These are phyloP conservation scores for Yarrowia sp. DNA, from an alignment of 805 yeast genomes.

Conservation along the genomic window DNA sequence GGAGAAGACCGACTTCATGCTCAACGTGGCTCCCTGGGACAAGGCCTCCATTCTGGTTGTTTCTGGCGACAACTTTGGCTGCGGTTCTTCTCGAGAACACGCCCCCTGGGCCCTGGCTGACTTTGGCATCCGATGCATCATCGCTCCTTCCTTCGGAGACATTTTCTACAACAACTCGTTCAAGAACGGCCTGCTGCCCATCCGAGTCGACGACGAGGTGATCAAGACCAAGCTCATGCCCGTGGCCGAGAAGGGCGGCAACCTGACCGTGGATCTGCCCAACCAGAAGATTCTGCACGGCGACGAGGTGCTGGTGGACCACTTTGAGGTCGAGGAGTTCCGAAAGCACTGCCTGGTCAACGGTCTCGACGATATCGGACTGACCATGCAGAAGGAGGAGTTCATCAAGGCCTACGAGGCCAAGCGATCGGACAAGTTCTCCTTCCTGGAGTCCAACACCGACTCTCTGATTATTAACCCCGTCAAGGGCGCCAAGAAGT, in stretches of 20 bases:
- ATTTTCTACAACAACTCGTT: conserved; percentile 96
- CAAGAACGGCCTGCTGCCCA: conserved; percentile 94
- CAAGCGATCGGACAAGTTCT: conserved; percentile 76
- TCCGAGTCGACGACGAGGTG: conserved; percentile 81
- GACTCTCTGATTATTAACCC: conserved; percentile 64
- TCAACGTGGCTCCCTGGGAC: conserved; percentile 85
- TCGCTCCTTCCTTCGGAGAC: conserved; percentile 98
- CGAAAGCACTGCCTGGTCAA: conserved; percentile 94
- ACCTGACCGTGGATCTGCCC: conserved; percentile 82
- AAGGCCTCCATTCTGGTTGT: conserved; percentile 83
- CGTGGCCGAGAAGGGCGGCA: conserved; percentile 73
- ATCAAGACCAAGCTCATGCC: conserved; percentile 79
- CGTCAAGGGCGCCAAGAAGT: conserved; percentile 42
- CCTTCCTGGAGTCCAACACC: conserved; percentile 93
- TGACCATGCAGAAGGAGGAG: conserved; percentile 88
- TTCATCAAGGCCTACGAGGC: conserved; percentile 76
- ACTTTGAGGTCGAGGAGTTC: conserved; percentile 87
- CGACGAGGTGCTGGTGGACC: conserved; percentile 77
- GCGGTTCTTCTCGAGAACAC: conserved; percentile 99
- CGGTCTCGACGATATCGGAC: conserved; percentile 96
- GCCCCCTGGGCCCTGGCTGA: conserved; percentile 99
- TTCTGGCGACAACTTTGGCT: conserved; percentile 96
- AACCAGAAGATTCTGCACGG: conserved; percentile 76
- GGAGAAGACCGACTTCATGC: conserved; percentile 82
- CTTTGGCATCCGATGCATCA: conserved; percentile 93